A percentile compares a stretch with the other conserved stretches of the same genome.
Evolutionary conservation across 2,329 filamentous ascomycete species (phyloP).

Genomic region (Plenodomus tracheiphilus): DNA sequence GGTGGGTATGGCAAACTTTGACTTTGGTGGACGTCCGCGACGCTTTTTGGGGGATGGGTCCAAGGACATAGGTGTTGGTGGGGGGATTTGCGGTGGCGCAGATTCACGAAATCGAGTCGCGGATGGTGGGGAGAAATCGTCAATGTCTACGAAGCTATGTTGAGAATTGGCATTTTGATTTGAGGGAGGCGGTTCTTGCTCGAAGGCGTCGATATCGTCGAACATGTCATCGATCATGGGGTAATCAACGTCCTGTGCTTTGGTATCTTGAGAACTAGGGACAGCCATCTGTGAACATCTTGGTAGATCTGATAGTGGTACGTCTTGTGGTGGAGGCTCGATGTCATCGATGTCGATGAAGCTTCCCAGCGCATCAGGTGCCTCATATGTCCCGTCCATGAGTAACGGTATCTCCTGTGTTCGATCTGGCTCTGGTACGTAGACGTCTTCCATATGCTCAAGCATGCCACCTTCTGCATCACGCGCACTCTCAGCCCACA

Average conservation of each 20-base stretch:
- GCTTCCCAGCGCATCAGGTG: conserved; percentile 1
- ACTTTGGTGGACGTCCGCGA: conserved; percentile 25
- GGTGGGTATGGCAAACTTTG: conserved; percentile 8
- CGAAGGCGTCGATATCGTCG: conserved; percentile 31
- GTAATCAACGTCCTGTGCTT: neutral
- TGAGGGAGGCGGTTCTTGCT: conserved; percentile 28
- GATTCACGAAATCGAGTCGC: conserved; percentile 7
- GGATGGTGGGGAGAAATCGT: conserved; percentile 28
- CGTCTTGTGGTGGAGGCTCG: conserved; percentile 6
- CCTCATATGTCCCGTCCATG: conserved; percentile 21
- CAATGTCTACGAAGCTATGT: conserved; percentile 29
- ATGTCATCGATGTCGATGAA: conserved; percentile 29
- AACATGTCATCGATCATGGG: conserved; percentile 10
- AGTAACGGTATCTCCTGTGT: conserved; percentile 36
- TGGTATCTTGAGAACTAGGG: neutral
- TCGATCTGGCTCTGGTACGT: conserved; percentile 36
- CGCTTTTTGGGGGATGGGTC: conserved; percentile 22
- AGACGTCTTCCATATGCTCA: conserved; percentile 27
- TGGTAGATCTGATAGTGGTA: conserved; percentile 28
- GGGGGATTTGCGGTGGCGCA: conserved; percentile 1
- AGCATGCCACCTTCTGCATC: conserved; percentile 37
- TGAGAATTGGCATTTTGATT: conserved; percentile 27
- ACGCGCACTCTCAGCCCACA: conserved; percentile 42
- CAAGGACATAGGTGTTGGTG: conserved; percentile 1
- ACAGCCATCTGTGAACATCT: conserved; percentile 13